Percentiles rank a stretch among this genome's conserved stretches.
phyloP scores from a whole-genome alignment of 768 basidiomycete genomes.

The Hypholoma sublateritium region DNA sequence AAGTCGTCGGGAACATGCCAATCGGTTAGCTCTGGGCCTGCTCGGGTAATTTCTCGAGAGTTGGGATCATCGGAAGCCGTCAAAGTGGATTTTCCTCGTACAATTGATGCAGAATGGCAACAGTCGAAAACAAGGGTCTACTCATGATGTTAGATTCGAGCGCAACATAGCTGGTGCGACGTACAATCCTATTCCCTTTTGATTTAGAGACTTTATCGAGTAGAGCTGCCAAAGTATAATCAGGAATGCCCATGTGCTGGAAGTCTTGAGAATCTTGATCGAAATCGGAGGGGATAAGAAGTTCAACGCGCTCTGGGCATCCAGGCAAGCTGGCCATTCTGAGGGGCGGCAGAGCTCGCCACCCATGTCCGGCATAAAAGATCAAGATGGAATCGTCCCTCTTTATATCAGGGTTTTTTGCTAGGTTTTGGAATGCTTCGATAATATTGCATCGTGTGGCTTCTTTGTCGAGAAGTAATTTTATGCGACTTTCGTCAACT shows the following conservation, averaged over 20 bases:
- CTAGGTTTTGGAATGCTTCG: conserved; percentile 2
- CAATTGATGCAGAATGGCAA: conserved; percentile 11
- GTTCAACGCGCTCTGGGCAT: not conserved
- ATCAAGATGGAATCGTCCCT: conserved; percentile 9
- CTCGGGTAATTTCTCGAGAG: not conserved
- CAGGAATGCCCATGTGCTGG: conserved; percentile 4
- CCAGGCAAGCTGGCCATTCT: not conserved
- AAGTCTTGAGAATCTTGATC: not conserved
- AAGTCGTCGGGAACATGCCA: not conserved
- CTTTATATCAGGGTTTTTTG: not conserved
- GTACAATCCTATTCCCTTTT: conserved; percentile 18
- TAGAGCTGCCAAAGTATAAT: conserved; percentile 12
- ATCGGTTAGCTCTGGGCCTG: not conserved
- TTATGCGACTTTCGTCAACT: not conserved
- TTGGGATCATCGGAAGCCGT: not conserved
- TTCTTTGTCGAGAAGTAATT: not conserved
- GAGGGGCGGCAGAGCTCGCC: not conserved
- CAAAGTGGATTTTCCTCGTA: not conserved
- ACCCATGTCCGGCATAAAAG: conserved; percentile 12
- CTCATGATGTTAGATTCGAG: not conserved
- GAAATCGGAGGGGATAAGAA: conserved; percentile 7
- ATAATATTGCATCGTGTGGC: conserved; percentile 8
- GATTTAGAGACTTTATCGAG: conserved; percentile 3
- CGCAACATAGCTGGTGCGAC: not conserved
- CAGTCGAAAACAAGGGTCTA: conserved; percentile 19